Conservation (phyloP, 495 filamentous ascomycete species). For the Hyaloscypha hepaticicola region DNA sequence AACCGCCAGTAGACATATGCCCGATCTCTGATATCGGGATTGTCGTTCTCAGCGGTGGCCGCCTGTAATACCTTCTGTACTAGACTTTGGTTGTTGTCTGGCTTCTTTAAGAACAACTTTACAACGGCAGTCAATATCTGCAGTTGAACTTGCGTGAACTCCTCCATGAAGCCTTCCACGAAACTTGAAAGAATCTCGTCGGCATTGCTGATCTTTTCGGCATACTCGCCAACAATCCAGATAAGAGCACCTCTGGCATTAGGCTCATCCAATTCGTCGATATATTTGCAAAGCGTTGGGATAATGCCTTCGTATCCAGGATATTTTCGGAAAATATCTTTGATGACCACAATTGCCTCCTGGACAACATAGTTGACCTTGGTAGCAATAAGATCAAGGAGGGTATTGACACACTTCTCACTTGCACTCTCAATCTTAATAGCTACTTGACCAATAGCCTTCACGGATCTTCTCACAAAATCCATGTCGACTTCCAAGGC, state of each 20-base stretch:
- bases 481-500: conserved; percentile 99
- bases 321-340: conserved; percentile 97
- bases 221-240: conserved; percentile 99
- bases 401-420: conserved; percentile 91
- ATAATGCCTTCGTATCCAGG: conserved; percentile 98
- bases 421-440: conserved; percentile 96
- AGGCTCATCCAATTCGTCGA: conserved; percentile 95
- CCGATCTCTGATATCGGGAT: conserved; percentile 93
- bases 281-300: conserved; percentile 91
- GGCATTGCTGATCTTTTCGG: conserved; percentile 97
- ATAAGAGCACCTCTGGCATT: conserved; percentile 89
- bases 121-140: conserved; percentile 96
- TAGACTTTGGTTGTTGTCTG: conserved; percentile 79
- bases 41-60: conserved; percentile 92
- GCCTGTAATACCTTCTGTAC: conserved; percentile 92
- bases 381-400: conserved; percentile 90
- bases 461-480: conserved; percentile 90
- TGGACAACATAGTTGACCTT: conserved; percentile 99
- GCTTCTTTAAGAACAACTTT: conserved; percentile 95
- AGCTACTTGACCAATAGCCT: conserved; percentile 93
- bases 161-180: conserved; percentile 88
- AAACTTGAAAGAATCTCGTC: conserved; percentile 85
- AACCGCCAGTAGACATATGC: conserved; percentile 99
- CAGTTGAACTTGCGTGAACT: conserved; percentile 90
- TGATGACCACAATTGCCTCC: conserved; percentile 96